A percentile compares a stretch with the other conserved stretches of the same genome.
Evolutionary conservation across 345 rosid genomes (phyloP).

Genomic region (Populus nigra): DNA sequence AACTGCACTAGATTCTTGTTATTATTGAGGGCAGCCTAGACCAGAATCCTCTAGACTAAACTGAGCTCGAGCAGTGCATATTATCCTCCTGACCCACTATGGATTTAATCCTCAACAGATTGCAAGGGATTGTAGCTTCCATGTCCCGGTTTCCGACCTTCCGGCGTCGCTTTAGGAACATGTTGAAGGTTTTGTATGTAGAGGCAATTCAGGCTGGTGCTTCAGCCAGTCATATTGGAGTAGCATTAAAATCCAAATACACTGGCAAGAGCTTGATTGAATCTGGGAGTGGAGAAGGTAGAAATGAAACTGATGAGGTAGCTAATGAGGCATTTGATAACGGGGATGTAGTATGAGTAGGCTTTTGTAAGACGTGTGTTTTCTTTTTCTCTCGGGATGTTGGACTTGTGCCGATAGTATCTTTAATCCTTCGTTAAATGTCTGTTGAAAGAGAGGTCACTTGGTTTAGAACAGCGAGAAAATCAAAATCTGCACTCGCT

Average conservation of each 20-base stretch:
- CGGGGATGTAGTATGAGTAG: background rate
- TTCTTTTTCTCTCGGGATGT: background rate
- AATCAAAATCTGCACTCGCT: background rate
- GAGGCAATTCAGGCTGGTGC: conserved; percentile 56
- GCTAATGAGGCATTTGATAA: background rate
- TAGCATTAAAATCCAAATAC: conserved; percentile 21
- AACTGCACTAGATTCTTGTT: background rate
- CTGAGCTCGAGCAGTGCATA: background rate
- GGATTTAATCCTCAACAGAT: conserved; percentile 27
- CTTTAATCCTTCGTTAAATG: background rate
- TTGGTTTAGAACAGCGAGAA: no score
- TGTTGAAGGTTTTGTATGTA: conserved; percentile 52
- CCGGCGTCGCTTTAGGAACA: conserved; percentile 58
- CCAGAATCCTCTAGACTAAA: background rate
- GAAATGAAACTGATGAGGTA: conserved; percentile 9
- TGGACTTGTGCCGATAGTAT: background rate
- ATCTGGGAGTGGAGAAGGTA: conserved; percentile 16
- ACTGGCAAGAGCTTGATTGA: background rate
- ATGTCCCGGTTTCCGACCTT: conserved; percentile 73
- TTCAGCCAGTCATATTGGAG: conserved; percentile 43
- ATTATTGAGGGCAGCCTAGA: background rate
- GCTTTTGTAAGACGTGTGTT: background rate
- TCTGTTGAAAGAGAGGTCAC: background rate
- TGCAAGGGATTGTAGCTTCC: conserved; percentile 73
- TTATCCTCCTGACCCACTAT: background rate